Evolutionary conservation across 208 protist species (phyloP), one percentile per base, ranked within the genome.

Genomic region (Leishmania lainsoni): DNA sequence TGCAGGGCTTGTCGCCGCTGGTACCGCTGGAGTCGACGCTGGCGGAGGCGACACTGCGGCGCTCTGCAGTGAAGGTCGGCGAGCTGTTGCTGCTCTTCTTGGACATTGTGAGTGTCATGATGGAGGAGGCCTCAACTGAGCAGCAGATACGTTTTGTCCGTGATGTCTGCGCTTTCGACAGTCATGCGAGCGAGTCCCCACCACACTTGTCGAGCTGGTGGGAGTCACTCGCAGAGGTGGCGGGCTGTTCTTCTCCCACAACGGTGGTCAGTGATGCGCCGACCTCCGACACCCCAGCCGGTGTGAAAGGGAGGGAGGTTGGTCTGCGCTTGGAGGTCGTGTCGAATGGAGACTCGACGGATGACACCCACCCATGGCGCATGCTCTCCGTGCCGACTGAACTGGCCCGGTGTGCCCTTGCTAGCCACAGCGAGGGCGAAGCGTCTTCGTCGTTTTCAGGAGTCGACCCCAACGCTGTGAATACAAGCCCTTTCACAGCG

Each of bases 31-130:
- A 59, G 63, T 29, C 29, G 58, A 32, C 42, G 42, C 42, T 49
- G 29, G 39, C 29, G 16, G 51, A 52, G n/a, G 65, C 12, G 1
- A 56, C 54, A 6, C 54, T 83, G 39, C 75, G 42, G 65, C 75
- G 42, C 22, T 83, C 80, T 9, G 48, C 80, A 29, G 63, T 61
- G 66, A 83, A 76, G 35, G 73, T 83, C 14, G 78, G 61, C 22
- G 58, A 10, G 76, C 63, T 82, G 49, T 78, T 83, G 68, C 86
- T 45, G 14, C 76, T 83, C 20, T 84, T 79, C 76, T 68, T 73
- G 71, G 65, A 76, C 52, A 65, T 73, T 22, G 79, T 81, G 63
- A 80, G 75, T n/a, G 45, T 45, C 12, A 59, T 76, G 10, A 76
- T 79, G 68, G 58, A 80, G 45, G 51, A 16, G 16, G 63, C 78